A percentile compares a stretch with the other conserved stretches of the same genome.
phyloP scores from a whole-genome alignment of 257 asterid genomes.

The Scutellaria minor region DNA sequence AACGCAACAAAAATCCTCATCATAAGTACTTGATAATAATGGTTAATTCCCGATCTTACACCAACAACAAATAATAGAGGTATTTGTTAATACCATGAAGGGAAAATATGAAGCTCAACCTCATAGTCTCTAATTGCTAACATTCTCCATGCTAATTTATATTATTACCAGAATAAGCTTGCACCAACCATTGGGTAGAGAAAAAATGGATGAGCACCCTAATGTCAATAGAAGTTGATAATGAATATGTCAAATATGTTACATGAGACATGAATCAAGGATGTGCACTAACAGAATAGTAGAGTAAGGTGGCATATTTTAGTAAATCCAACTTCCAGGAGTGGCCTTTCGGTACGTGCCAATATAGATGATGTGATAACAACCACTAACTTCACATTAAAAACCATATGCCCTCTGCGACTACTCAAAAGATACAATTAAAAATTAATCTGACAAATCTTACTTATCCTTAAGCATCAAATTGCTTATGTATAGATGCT shows the following conservation, averaged over 20 bases:
- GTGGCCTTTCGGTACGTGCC: not conserved
- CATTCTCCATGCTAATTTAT: slow-evolving; percentile 12
- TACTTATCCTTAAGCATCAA: slow-evolving; percentile 75
- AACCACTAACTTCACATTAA: not conserved
- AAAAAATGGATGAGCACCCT: not conserved
- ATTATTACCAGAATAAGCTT: slow-evolving; percentile 7
- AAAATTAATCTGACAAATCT: slow-evolving; percentile 28
- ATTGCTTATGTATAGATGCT: slow-evolving; percentile 64
- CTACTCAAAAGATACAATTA: slow-evolving; percentile 6
- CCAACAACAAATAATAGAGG: not conserved
- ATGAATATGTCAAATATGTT: not conserved
- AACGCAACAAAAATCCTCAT: not conserved
- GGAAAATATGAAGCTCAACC: slow-evolving; percentile 27
- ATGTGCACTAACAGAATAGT: not conserved
- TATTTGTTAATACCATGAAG: slow-evolving; percentile 12
- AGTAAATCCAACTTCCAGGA: slow-evolving; percentile 19
- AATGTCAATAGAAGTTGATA: slow-evolving; percentile 11
- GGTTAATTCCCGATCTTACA: not conserved
- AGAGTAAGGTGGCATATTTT: slow-evolving; percentile 9
- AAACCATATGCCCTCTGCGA: slow-evolving; percentile 14
- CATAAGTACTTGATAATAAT: not conserved
- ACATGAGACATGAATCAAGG: not conserved
- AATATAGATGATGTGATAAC: not conserved
- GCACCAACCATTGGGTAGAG: not conserved
- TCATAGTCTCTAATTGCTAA: not conserved